These are phyloP conservation scores for Chlamydomonas asymmetrica DNA, from an alignment of 139 green algal genomes.

Conservation along the genomic window DNA sequence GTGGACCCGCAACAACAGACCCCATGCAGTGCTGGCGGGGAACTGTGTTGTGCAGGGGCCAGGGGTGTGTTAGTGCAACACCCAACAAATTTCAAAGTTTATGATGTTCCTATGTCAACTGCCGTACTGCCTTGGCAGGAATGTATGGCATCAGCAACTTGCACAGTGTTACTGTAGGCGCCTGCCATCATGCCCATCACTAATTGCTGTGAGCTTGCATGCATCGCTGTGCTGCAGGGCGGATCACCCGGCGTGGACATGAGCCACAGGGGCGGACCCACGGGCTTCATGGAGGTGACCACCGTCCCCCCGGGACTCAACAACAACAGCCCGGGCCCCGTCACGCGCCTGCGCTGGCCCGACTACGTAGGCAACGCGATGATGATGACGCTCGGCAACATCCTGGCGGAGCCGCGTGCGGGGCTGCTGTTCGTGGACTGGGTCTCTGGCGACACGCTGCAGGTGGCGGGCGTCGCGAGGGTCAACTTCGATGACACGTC, in stretches of 20 bases:
- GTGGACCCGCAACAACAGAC: background rate
- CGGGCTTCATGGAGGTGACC: constrained; percentile 31
- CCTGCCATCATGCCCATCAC: too few species aligned
- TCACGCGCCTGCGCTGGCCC: constrained; percentile 17
- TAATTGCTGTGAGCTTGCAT: too few species aligned
- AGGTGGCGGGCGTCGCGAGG: constrained; percentile 13
- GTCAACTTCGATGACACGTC: constrained; percentile 6
- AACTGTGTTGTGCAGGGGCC: too few species aligned
- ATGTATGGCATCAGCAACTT: too few species aligned
- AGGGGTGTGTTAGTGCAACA: too few species aligned
- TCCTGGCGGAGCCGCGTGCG: constrained; percentile 9
- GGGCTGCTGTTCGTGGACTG: constrained; percentile 43
- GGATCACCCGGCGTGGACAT: too few species aligned
- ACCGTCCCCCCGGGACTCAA: background rate
- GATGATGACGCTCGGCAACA: constrained; percentile 45
- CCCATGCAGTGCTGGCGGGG: too few species aligned
- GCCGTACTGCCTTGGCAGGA: too few species aligned
- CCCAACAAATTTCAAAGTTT: too few species aligned
- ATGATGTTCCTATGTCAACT: too few species aligned
- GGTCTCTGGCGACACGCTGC: constrained; percentile 23
- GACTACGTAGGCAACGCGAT: constrained; percentile 46
- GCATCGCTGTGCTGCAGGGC: too few species aligned
- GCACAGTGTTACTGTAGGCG: too few species aligned
- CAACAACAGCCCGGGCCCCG: background rate
- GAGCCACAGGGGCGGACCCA: constrained; percentile 32